Evolutionary conservation across 208 protist species (phyloP).

Genomic region (Giardia muris): DNA sequence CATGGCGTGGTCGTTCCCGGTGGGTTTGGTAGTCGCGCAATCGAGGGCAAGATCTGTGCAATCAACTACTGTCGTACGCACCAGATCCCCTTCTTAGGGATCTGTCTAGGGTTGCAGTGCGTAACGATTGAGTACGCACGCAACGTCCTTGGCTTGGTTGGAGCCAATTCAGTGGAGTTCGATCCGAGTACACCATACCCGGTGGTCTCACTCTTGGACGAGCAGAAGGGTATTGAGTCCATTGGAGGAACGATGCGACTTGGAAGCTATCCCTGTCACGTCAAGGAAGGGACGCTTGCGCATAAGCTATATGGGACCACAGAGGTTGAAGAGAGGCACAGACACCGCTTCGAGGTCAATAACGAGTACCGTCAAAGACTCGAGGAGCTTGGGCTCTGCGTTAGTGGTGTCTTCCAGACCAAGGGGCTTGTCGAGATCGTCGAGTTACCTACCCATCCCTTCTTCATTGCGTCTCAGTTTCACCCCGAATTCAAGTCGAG

Average conservation of each 20-base stretch:
- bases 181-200: slow-evolving; percentile 47
- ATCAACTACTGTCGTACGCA: slow-evolving; percentile 71
- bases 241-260: slow-evolving; percentile 97
- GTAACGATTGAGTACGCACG: slow-evolving; percentile 72
- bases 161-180: slow-evolving; percentile 80
- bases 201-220: slow-evolving; percentile 88
- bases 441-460: slow-evolving; percentile 53
- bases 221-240: slow-evolving; percentile 57
- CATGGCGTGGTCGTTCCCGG: slow-evolving; percentile 90
- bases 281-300: slow-evolving; percentile 48
- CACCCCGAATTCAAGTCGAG: slow-evolving; percentile 90
- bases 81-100: slow-evolving; percentile 80
- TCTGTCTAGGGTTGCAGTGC: slow-evolving; percentile 95
- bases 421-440: slow-evolving; percentile 54
- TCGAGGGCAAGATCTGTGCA: slow-evolving; percentile 80
- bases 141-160: slow-evolving; percentile 65
- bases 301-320: slow-evolving; percentile 58
- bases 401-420: slow-evolving; percentile 52
- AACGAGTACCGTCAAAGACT: slow-evolving; percentile 42
- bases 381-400: slow-evolving; percentile 62
- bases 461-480: slow-evolving; percentile 82
- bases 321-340: slow-evolving; percentile 73
- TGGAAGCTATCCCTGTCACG: slow-evolving; percentile 56
- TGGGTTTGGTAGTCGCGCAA: slow-evolving; percentile 85
- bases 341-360: slow-evolving; percentile 78